Percentiles rank a stretch among this genome's conserved stretches.
Conservation (phyloP, 148 eudicot species). For the Pouteria glomerata region DNA sequence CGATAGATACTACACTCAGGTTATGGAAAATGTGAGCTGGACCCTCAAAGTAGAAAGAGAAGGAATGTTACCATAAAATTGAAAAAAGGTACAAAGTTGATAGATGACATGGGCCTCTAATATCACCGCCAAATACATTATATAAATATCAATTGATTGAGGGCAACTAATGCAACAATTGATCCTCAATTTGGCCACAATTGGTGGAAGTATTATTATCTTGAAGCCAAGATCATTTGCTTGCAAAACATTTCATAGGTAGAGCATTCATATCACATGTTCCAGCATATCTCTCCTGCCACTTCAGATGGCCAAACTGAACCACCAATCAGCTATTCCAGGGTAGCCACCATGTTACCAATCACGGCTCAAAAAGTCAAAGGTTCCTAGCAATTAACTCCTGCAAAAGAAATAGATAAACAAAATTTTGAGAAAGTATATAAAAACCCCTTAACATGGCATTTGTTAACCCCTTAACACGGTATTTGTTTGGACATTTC, state of each 20-base stretch:
- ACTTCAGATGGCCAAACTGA: background rate
- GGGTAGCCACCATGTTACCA: background rate
- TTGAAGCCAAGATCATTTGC: background rate
- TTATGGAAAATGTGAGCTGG: background rate
- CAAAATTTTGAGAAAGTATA: background rate
- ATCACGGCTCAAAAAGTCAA: background rate
- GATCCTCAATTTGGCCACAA: background rate
- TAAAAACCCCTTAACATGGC: background rate
- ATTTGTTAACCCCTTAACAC: too few species aligned
- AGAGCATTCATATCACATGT: background rate
- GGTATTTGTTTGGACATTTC: background rate
- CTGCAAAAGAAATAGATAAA: constrained; percentile 4
- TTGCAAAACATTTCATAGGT: background rate
- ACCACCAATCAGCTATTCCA: background rate
- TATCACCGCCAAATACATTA: background rate
- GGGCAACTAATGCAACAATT: background rate
- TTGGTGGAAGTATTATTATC: background rate
- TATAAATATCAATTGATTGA: background rate
- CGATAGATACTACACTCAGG: background rate
- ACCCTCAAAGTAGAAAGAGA: background rate
- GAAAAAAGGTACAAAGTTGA: background rate
- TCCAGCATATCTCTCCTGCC: background rate
- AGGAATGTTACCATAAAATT: too few species aligned
- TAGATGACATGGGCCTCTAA: background rate
- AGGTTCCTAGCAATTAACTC: background rate